Evolutionary conservation across 202 grass and related monocot genomes (phyloP).

Genomic region (Carex sylvatica): DNA sequence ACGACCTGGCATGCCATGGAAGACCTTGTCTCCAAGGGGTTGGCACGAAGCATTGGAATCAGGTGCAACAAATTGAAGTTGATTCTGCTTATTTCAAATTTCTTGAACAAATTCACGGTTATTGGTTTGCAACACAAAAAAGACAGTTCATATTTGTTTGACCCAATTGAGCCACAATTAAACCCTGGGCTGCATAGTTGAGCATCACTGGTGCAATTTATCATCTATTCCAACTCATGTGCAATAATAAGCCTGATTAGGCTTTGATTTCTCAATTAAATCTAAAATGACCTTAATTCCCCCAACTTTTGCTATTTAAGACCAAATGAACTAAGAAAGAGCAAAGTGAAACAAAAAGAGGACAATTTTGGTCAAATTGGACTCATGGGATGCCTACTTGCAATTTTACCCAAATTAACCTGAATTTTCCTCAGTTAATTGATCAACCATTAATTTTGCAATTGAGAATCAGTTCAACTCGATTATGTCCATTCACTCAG

Average conservation of each 20-base stretch:
- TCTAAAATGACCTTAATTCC: background rate
- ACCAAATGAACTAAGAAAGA: background rate
- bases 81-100: background rate
- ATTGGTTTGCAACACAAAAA: background rate
- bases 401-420: background rate
- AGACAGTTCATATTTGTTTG: background rate
- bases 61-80: constrained; percentile 45
- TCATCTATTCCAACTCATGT: background rate
- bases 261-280: background rate
- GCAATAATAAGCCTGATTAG: background rate
- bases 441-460: background rate
- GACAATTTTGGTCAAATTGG: background rate
- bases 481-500: background rate
- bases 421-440: background rate
- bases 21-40: constrained; percentile 72
- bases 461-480: background rate
- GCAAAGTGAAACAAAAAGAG: background rate
- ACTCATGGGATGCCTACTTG: background rate
- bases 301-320: background rate
- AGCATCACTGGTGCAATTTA: background rate
- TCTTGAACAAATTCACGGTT: background rate
- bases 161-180: background rate
- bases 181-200: background rate
- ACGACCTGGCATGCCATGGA: constrained; percentile 97
- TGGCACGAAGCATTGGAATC: constrained; percentile 81